These are phyloP conservation scores for Metschnikowia continentalis DNA, from an alignment of 805 yeast species.

Conservation along the genomic window DNA sequence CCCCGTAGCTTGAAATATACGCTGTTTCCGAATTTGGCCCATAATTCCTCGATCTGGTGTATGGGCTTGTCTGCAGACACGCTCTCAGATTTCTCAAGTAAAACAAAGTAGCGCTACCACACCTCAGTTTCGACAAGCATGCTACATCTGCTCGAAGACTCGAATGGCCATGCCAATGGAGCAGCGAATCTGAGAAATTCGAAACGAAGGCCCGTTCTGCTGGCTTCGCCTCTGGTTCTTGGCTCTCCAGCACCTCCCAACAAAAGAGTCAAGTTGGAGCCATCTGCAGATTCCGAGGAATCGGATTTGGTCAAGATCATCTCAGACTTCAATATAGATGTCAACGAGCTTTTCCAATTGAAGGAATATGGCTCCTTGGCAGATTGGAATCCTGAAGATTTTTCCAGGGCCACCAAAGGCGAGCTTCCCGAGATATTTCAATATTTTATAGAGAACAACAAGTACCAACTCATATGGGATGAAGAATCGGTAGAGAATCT, in stretches of 20 bases:
- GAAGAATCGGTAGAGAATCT: conserved; percentile 19
- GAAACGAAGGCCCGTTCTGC: background rate
- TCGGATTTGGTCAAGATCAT: conserved; percentile 34
- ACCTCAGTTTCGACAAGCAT: conserved; percentile 1
- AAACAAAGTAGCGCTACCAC: conserved; percentile 1
- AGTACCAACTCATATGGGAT: conserved; percentile 33
- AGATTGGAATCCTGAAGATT: conserved; percentile 56
- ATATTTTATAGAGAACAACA: conserved; percentile 25
- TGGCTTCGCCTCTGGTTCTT: background rate
- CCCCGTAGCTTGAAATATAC: background rate
- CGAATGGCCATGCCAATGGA: background rate
- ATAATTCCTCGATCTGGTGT: background rate
- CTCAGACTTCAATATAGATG: conserved; percentile 43
- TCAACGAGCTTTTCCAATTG: conserved; percentile 62
- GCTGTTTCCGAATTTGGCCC: background rate
- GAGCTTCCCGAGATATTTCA: conserved; percentile 33
- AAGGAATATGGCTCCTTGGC: conserved; percentile 56
- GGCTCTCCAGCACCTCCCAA: background rate
- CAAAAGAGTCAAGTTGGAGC: conserved; percentile 8
- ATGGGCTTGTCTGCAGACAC: conserved; percentile 2
- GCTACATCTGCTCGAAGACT: conserved; percentile 1
- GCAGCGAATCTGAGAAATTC: background rate
- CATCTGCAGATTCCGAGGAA: background rate
- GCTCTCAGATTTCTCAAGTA: conserved; percentile 4
- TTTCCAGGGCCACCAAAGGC: conserved; percentile 20